These are phyloP conservation scores for Tulasnella calospora DNA, from an alignment of 768 basidiomycete species.

Conservation along the genomic window DNA sequence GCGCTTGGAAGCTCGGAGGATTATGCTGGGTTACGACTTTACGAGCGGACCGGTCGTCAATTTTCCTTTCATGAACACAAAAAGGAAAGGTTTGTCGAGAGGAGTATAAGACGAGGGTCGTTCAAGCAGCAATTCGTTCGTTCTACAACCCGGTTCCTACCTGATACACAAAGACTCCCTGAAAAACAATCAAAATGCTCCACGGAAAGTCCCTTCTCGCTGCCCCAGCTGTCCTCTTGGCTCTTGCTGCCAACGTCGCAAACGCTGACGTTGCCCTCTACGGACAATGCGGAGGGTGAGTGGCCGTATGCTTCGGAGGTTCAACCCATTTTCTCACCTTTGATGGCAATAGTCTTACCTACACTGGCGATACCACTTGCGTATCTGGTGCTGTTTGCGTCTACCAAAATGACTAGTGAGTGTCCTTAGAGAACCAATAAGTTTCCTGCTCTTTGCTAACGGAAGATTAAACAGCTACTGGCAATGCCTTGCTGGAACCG, in stretches of 20 bases:
- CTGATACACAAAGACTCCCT: not conserved
- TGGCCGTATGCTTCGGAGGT: not conserved
- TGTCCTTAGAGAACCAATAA: not conserved
- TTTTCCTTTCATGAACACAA: not conserved
- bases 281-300: slow-evolving; percentile 6
- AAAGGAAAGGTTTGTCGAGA: not conserved
- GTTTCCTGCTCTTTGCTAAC: not conserved
- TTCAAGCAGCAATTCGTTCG: not conserved
- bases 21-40: not conserved
- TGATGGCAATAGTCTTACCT: not conserved
- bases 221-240: not conserved
- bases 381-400: slow-evolving; percentile 2
- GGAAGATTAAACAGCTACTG: not conserved
- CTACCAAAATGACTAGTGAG: slow-evolving; percentile 4
- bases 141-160: not conserved
- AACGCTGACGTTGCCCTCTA: not conserved
- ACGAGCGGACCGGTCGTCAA: not conserved
- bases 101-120: not conserved
- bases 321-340: not conserved
- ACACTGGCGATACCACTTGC: slow-evolving; percentile 1
- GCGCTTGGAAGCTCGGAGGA: not conserved
- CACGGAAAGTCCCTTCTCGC: not conserved
- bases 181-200: not conserved
- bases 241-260: not conserved
- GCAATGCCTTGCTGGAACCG: not conserved